Percentiles rank a stretch among this genome's conserved stretches.
Conservation (phyloP, 495 filamentous ascomycete genomes). For the Neurospora sp. region DNA sequence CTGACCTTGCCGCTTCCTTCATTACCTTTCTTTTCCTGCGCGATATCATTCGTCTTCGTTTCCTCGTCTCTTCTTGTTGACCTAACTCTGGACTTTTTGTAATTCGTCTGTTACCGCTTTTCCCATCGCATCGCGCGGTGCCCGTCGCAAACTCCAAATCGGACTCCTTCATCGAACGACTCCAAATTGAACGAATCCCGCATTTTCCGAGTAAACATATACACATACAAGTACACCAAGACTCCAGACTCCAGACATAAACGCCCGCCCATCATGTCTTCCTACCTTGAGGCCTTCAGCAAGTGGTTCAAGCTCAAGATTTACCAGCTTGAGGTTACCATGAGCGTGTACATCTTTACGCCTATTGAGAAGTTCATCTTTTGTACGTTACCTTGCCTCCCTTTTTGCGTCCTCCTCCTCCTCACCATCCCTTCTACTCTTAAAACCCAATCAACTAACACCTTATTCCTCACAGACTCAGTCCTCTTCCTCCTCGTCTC, state of each 20-base stretch:
- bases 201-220: background rate
- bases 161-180: background rate
- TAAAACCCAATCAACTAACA: background rate
- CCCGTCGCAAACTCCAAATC: background rate
- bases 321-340: conserved; percentile 39
- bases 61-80: background rate
- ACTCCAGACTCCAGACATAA: background rate
- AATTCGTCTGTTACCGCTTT: background rate
- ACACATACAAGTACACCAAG: background rate
- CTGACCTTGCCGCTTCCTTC: background rate
- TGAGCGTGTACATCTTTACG: conserved; percentile 37
- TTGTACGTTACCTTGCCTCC: conserved; percentile 22
- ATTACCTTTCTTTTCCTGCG: background rate
- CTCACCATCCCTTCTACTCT: background rate
- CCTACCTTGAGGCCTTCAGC: conserved; percentile 28
- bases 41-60: background rate
- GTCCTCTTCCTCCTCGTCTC: conserved; percentile 78
- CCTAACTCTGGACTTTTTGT: background rate
- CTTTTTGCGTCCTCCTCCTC: background rate
- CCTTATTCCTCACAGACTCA: conserved; percentile 58
- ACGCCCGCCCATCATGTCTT: conserved; percentile 18
- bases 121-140: background rate
- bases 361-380: conserved; percentile 36
- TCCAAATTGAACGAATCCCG: no score
- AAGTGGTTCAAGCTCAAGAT: conserved; percentile 39